A percentile compares a stretch with the other conserved stretches of the same genome.
Conservation (phyloP, 2,329 filamentous ascomycete species). For the Trichoderma semiorbis region DNA sequence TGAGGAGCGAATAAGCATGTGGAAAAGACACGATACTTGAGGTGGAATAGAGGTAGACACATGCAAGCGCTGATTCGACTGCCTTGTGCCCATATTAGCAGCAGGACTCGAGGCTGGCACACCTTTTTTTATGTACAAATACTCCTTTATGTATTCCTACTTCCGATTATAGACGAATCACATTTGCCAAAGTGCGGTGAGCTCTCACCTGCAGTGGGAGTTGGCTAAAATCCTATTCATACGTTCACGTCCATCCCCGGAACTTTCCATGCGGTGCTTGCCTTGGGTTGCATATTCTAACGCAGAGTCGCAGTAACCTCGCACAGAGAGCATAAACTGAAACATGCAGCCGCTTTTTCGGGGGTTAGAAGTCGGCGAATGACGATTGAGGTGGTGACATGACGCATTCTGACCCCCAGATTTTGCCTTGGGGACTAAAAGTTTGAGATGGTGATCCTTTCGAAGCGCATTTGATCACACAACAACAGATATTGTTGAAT, state of each 20-base stretch:
- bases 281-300: not conserved
- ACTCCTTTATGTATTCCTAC: not conserved
- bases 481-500: not conserved
- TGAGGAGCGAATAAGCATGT: constrained; percentile 51
- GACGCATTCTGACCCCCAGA: not conserved
- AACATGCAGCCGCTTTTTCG: not conserved
- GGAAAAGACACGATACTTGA: not conserved
- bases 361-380: not conserved
- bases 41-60: not conserved
- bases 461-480: not conserved
- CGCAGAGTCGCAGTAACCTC: not conserved
- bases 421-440: not conserved
- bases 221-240: not conserved
- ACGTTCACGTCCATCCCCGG: not conserved
- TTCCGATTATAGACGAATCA: not conserved
- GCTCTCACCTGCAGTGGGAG: not conserved
- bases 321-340: not conserved
- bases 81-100: not conserved
- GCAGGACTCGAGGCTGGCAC: not conserved
- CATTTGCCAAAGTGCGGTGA: constrained; percentile 13
- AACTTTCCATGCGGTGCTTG: not conserved
- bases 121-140: not conserved
- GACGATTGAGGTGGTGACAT: not conserved
- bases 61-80: not conserved
- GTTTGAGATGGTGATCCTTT: not conserved